Evolutionary conservation across 495 filamentous ascomycete species (phyloP), one percentile per base, ranked within the genome.

Genomic region (Hyaloscypha bicolor): DNA sequence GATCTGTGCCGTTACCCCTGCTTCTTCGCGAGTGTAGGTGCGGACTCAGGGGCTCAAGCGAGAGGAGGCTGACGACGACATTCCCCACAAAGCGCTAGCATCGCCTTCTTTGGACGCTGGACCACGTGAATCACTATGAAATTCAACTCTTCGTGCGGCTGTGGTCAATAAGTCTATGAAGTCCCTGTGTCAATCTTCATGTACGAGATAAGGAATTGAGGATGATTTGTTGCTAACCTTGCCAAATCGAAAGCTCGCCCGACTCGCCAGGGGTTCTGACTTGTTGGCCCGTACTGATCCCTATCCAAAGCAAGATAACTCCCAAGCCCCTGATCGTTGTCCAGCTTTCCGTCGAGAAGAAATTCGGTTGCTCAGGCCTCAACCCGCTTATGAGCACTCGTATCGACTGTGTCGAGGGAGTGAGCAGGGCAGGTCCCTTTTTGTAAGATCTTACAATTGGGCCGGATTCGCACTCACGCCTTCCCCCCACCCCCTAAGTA

Each of bases 21-120:
- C 35, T 37, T 6, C 8, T 37, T 37, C 35, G 35, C 12, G 35
- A 37, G 42, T 48, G 42, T 16, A 19, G 42, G 9, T 48, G 11
- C 9, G 6, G 16, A 48, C 16, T 48, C 42, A 48, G 42, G 42
- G 53, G 32, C 9, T 61, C 19, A 51, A 63, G 60, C 60, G 60
- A 63, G 60, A 53, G 45, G 31, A 48, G 45, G 60, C 60, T 63
- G 60, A 63, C 60, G 60, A 63, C 60, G 60, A 51, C 60, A 31
- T 29, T 31, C 22, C 25, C 39, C 42, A 48, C 42, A 48, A 37
- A 37, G 11, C 42, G 4, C 11, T 19, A 48, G 42, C 9, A 48
- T 16, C 42, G 16, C 42, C 42, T 0, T 14, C 1, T 48, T 19
- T 48, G 16, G 11, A 48, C 42, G 6, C 4, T 19, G 9, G 9